phyloP scores from a whole-genome alignment of 139 green algal species.

The Coelastrella sp. region DNA sequence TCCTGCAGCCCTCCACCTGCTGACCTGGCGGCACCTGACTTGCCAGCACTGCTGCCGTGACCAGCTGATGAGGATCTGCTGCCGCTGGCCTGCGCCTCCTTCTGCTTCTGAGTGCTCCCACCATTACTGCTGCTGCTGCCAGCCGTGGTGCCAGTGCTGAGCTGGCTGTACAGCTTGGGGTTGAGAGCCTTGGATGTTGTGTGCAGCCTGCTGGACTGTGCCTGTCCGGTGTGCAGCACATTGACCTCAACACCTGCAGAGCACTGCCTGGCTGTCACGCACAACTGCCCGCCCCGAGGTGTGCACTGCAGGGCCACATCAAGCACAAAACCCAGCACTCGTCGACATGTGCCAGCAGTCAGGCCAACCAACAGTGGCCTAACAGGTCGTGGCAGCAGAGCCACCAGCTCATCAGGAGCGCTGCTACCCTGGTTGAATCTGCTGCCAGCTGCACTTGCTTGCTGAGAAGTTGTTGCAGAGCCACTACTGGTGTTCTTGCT shows the following conservation, averaged over 20 bases:
- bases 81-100: neutral
- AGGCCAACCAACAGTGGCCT: constrained; percentile 53
- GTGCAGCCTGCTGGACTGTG: constrained; percentile 45
- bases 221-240: constrained; percentile 52
- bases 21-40: neutral
- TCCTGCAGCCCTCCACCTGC: neutral
- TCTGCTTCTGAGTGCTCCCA: neutral
- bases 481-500: neutral
- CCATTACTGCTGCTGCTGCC: neutral
- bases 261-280: constrained; percentile 43
- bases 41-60: neutral
- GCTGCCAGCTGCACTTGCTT: neutral
- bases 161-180: neutral
- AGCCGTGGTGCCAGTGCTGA: neutral
- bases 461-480: neutral
- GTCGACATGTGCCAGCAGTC: neutral
- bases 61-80: neutral
- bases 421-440: constrained; percentile 12
- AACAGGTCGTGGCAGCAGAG: constrained; percentile 36
- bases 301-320: constrained; percentile 61
- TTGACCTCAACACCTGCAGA: constrained; percentile 48
- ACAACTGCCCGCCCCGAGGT: constrained; percentile 53
- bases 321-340: constrained; percentile 46
- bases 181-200: neutral
- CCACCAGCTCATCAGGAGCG: neutral